These are phyloP conservation scores for Apiospora hydei DNA, from an alignment of 2,329 filamentous ascomycete genomes.

Conservation along the genomic window DNA sequence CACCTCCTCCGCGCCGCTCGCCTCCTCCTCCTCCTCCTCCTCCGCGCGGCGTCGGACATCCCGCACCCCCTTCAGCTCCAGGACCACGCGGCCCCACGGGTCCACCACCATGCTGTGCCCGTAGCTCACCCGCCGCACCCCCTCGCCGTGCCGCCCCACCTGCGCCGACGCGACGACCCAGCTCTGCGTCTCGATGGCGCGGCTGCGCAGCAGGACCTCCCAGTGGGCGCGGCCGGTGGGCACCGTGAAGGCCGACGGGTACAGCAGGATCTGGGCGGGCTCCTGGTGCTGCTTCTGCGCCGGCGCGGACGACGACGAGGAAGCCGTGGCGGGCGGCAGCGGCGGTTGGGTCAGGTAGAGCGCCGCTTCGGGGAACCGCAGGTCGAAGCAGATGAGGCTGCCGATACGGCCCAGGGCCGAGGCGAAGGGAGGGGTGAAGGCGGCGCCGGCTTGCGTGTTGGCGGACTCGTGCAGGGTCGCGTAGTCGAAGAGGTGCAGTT, in stretches of 20 bases:
- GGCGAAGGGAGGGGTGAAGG: conserved; percentile 74
- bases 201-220: conserved; percentile 77
- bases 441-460: conserved; percentile 72
- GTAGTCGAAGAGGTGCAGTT: conserved; percentile 88
- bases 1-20: conserved; percentile 45
- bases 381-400: conserved; percentile 87
- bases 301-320: neutral
- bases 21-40: too few species aligned
- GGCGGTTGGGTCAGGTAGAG: conserved; percentile 66
- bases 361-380: conserved; percentile 81
- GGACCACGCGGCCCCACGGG: conserved; percentile 82
- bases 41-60: conserved; percentile 37
- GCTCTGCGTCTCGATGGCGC: conserved; percentile 88
- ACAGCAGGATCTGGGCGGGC: conserved; percentile 78
- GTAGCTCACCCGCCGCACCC: conserved; percentile 75
- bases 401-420: conserved; percentile 79
- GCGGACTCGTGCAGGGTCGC: conserved; percentile 56
- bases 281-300: conserved; percentile 11
- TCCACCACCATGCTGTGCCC: conserved; percentile 86
- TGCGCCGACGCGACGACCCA: conserved; percentile 91
- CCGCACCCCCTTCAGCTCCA: conserved; percentile 65
- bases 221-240: conserved; percentile 87
- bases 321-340: conserved; percentile 29
- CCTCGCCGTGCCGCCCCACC: conserved; percentile 69
- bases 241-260: conserved; percentile 90